A percentile compares a stretch with the other conserved stretches of the same genome.
phyloP scores from a whole-genome alignment of 169 alveolate genomes.

The Eimeria zaria region DNA sequence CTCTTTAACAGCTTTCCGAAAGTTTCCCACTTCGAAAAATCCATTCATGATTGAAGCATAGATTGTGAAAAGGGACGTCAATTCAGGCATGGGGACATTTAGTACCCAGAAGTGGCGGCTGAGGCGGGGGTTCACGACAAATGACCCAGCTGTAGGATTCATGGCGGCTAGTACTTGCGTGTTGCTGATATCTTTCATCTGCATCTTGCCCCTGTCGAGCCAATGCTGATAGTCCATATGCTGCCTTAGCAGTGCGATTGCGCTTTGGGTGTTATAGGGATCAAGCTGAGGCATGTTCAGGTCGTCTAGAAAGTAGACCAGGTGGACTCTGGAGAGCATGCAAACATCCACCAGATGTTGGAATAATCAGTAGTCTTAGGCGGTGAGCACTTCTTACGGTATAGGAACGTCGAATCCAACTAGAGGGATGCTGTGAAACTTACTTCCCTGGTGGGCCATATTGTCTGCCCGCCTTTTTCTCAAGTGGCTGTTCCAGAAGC shows the following conservation, averaged over 20 bases:
- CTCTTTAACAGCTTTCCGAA: slow-evolving; percentile 95
- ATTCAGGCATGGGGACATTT: slow-evolving; percentile 97
- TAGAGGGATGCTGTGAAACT: neutral
- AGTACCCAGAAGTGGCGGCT: slow-evolving; percentile 98
- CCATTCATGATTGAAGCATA: slow-evolving; percentile 96
- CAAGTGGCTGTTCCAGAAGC: slow-evolving; percentile 92
- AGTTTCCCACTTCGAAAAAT: slow-evolving; percentile 93
- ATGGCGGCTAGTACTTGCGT: slow-evolving; percentile 96
- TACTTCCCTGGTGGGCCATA: slow-evolving; percentile 95
- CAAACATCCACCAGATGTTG: neutral
- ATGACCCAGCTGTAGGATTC: slow-evolving; percentile 98
- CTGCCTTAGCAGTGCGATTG: slow-evolving; percentile 97
- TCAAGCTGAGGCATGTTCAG: slow-evolving; percentile 98
- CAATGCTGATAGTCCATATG: slow-evolving; percentile 97
- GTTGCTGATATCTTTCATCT: slow-evolving; percentile 96
- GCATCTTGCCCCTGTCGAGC: slow-evolving; percentile 95
- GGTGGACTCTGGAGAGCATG: slow-evolving; percentile 92
- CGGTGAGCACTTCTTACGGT: neutral
- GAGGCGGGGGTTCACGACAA: slow-evolving; percentile 96
- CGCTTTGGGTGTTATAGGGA: slow-evolving; percentile 97
- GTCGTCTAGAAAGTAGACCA: slow-evolving; percentile 98
- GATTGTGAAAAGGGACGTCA: slow-evolving; percentile 95
- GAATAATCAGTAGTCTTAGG: neutral
- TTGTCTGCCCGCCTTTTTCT: slow-evolving; percentile 97
- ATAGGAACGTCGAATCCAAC: neutral